These are phyloP conservation scores for Leccinum griseonigrum DNA, from an alignment of 1,284 basidiomycete genomes.

Conservation along the genomic window DNA sequence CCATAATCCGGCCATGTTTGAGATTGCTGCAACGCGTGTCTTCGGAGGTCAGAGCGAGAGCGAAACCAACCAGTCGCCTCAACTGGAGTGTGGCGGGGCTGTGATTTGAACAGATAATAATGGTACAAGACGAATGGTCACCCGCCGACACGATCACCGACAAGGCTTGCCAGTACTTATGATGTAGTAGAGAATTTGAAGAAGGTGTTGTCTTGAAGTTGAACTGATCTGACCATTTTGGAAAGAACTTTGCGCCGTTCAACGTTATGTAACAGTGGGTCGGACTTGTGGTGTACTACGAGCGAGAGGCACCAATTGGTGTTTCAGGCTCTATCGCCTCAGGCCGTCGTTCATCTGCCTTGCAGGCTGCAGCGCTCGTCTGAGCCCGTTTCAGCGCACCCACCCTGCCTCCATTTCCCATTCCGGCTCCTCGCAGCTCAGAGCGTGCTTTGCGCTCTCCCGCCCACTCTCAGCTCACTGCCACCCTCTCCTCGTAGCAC, in stretches of 20 bases:
- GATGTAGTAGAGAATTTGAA: not conserved
- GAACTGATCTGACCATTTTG: constrained; percentile 12
- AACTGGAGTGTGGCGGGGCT: not conserved
- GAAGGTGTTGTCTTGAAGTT: not conserved
- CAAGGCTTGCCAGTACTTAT: not conserved
- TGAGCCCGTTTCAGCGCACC: too few species aligned
- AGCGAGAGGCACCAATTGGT: too few species aligned
- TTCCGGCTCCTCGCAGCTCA: too few species aligned
- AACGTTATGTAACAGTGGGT: not conserved
- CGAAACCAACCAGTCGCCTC: not conserved
- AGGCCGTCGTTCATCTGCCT: too few species aligned
- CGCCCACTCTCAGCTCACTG: too few species aligned
- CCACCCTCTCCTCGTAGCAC: too few species aligned
- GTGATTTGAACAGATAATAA: not conserved
- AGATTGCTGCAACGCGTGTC: constrained; percentile 1
- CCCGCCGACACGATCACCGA: not conserved
- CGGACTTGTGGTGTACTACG: too few species aligned
- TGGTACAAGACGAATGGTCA: not conserved
- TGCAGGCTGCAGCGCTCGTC: too few species aligned
- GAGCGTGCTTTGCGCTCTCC: too few species aligned
- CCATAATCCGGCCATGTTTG: constrained; percentile 48
- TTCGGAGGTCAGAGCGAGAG: not conserved
- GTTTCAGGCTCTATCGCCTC: too few species aligned
- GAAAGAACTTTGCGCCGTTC: constrained; percentile 4
- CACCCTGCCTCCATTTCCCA: too few species aligned